phyloP scores from a whole-genome alignment of 139 green algal species.

The Volvox reticuliferus region DNA sequence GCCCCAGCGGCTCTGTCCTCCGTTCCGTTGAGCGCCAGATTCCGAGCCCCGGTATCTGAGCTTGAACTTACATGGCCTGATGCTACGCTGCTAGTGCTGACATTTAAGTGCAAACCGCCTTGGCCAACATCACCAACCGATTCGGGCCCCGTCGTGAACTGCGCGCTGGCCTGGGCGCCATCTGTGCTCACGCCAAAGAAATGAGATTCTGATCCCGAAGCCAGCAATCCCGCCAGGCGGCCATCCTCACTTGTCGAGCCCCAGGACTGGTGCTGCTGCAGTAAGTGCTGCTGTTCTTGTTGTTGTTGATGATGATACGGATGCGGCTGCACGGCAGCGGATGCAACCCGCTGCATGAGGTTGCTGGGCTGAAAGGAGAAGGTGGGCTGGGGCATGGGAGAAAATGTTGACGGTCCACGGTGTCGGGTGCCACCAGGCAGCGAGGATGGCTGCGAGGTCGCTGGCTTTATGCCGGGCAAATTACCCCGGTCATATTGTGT shows the following conservation, averaged over 20 bases:
- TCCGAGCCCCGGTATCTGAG: not conserved
- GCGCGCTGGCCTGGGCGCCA: no score
- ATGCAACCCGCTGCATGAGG: conserved; percentile 44
- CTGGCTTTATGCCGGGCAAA: not conserved
- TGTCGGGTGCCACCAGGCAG: not conserved
- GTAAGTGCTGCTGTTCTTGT: no score
- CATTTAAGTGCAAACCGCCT: not conserved
- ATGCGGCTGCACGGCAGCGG: not conserved
- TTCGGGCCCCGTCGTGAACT: no score
- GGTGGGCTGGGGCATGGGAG: conserved; percentile 34
- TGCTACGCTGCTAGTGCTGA: not conserved
- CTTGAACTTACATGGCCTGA: not conserved
- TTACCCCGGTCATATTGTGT: no score
- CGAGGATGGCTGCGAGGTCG: not conserved
- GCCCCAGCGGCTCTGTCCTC: not conserved
- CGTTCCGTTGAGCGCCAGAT: not conserved
- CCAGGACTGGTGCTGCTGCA: no score
- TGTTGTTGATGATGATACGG: not conserved
- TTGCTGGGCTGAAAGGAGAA: conserved; percentile 37
- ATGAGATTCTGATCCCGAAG: no score
- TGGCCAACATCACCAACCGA: not conserved
- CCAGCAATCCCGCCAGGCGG: no score
- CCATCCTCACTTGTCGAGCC: no score
- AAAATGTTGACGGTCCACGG: not conserved
- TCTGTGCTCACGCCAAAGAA: no score